Base-by-base conservation (phyloP, 2,329 filamentous ascomycete genomes). In the Seiridium cupressi region DNA sequence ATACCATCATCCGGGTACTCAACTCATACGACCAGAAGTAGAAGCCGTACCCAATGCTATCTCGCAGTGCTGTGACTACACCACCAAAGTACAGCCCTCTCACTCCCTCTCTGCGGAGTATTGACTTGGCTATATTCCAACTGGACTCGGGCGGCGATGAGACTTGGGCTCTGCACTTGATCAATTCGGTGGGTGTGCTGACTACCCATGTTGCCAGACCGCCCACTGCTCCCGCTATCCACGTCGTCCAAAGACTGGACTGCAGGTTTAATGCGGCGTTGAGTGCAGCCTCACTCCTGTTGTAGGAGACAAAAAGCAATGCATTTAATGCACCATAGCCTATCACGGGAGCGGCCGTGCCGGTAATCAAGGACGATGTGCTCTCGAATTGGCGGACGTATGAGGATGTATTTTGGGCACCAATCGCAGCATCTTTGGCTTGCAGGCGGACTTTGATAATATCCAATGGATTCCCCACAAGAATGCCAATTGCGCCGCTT, bases 11-110 rank as follows among this genome's bases (percentile, higher is more conserved):
- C 42, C 85, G 82, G 63, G 89, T 92, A 64, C 82, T 86, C 61
- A 93, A 78, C 74, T 96, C 91, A 70, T 97, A 98, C 1, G 90
- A 89, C 90, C 91, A 96, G 74, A 98, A 98, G 72, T 97, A 98
- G 74, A 97, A 97, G 0, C 93, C 94, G 76, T 97, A 98, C n/a
- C 94, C 94, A 59, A 97, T 84, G 60, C 89, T 89, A 75, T 98
- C 94, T 55, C 94, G 83, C 46, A 94, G 72, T 57, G 89, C 91
- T 0, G 94, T 98, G 13, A 97, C 86, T 0, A 78, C 80, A 26
- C 94, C 94, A 26, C 93, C 94, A 63, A 88, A 84, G 71, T 96
- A 97, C 31, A 97, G 75, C 0, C 93, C 93, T 44, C 82, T 80
- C 3, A 92, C 80, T 3, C 89, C 86, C 57, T 80, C 73, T 1